Conservation (phyloP, 2,329 filamentous ascomycete species). For the Colletotrichum sp. region DNA sequence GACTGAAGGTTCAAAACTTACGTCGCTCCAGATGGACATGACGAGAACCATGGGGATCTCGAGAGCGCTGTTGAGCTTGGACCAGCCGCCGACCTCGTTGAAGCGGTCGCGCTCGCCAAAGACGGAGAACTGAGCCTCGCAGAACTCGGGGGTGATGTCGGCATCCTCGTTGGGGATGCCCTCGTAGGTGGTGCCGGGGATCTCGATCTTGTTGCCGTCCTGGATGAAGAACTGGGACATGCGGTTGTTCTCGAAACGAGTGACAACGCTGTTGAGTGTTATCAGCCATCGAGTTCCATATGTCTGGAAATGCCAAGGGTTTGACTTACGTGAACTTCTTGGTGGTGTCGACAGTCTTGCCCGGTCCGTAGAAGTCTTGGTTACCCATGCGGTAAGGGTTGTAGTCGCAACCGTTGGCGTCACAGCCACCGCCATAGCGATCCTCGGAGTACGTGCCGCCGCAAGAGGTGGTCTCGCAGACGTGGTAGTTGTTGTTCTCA, state of each 20-base stretch:
- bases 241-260: slow-evolving; percentile 51
- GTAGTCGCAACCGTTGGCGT: slow-evolving; percentile 71
- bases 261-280: slow-evolving; percentile 52
- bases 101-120: slow-evolving; percentile 60
- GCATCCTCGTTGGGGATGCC: slow-evolving; percentile 63
- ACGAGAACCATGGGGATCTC: slow-evolving; percentile 65
- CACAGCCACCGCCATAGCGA: slow-evolving; percentile 64
- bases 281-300: background rate
- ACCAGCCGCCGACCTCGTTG: slow-evolving; percentile 55
- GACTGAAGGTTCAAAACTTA: background rate
- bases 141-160: slow-evolving; percentile 59
- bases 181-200: slow-evolving; percentile 24
- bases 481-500: slow-evolving; percentile 19
- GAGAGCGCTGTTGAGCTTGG: slow-evolving; percentile 57
- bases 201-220: slow-evolving; percentile 9
- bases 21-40: slow-evolving; percentile 65
- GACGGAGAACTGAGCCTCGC: slow-evolving; percentile 55
- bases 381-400: slow-evolving; percentile 67
- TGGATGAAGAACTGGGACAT: slow-evolving; percentile 23
- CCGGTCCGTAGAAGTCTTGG: slow-evolving; percentile 63
- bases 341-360: slow-evolving; percentile 61
- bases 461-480: slow-evolving; percentile 34
- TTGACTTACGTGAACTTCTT: slow-evolving; percentile 53
- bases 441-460: slow-evolving; percentile 52
- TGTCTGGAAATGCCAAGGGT: slow-evolving; percentile 39